Conservation (phyloP, 495 filamentous ascomycete species). For the Apiosordaria backusii region DNA sequence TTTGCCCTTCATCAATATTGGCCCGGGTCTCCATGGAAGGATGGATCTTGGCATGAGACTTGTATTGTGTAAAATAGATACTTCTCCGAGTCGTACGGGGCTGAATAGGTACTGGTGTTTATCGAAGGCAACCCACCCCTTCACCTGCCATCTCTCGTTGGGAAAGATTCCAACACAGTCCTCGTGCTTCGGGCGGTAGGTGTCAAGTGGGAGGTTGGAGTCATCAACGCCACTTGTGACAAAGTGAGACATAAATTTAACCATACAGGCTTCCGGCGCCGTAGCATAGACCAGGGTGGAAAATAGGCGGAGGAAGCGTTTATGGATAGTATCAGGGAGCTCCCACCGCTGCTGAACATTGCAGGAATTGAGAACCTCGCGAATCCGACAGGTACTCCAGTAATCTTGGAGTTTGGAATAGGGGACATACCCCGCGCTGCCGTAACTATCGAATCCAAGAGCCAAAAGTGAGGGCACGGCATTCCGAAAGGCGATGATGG, state of each 20-base stretch:
- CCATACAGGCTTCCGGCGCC: not conserved
- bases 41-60: too few species aligned
- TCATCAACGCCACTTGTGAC: not conserved
- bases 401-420: not conserved
- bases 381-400: not conserved
- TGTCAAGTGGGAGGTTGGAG: not conserved
- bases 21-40: too few species aligned
- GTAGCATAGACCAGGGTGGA: not conserved
- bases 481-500: not conserved
- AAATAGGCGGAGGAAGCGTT: not conserved
- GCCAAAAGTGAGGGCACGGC: not conserved
- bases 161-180: not conserved
- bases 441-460: not conserved
- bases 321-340: not conserved
- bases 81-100: not conserved
- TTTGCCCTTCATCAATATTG: too few species aligned
- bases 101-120: not conserved
- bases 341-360: too few species aligned
- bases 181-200: too few species aligned
- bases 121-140: not conserved
- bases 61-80: too few species aligned
- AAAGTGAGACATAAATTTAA: not conserved
- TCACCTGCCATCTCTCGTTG: not conserved
- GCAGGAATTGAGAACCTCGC: not conserved
- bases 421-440: not conserved